These are phyloP conservation scores for Aspergillus affinis DNA, from an alignment of 495 filamentous ascomycete species.

Conservation along the genomic window DNA sequence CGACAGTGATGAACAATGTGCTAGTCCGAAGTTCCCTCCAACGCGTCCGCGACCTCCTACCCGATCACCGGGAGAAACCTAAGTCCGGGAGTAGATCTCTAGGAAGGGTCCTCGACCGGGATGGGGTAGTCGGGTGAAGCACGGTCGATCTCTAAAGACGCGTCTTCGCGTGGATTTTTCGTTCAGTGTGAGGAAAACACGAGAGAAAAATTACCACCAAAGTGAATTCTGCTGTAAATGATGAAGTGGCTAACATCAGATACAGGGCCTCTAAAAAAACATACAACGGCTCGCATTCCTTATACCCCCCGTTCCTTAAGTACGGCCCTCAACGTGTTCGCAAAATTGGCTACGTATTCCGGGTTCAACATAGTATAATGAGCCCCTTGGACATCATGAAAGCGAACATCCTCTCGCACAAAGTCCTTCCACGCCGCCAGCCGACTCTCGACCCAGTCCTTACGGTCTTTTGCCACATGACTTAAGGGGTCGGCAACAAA, in stretches of 20 bases:
- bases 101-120: conserved; percentile 17
- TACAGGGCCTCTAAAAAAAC: neutral
- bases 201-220: neutral
- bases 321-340: conserved; percentile 9
- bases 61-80: conserved; percentile 42
- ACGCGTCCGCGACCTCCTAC: conserved; percentile 34
- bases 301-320: conserved; percentile 17
- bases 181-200: conserved; percentile 19
- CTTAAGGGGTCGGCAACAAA: conserved; percentile 48
- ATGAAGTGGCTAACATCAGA: neutral
- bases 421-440: conserved; percentile 48
- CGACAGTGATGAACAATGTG: conserved; percentile 8
- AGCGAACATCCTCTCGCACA: conserved; percentile 6
- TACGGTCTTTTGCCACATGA: conserved; percentile 34
- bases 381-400: conserved; percentile 19
- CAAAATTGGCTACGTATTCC: conserved; percentile 16
- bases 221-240: neutral
- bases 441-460: conserved; percentile 43
- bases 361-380: conserved; percentile 25
- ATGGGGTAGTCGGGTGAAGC: conserved; percentile 14
- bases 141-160: conserved; percentile 24
- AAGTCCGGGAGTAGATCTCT: conserved; percentile 42
- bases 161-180: neutral
- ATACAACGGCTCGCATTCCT: neutral
- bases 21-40: conserved; percentile 27